Evolutionary conservation across 345 rosid species (phyloP), one percentile per base, ranked within the genome.

Genomic region (Populus nigra): DNA sequence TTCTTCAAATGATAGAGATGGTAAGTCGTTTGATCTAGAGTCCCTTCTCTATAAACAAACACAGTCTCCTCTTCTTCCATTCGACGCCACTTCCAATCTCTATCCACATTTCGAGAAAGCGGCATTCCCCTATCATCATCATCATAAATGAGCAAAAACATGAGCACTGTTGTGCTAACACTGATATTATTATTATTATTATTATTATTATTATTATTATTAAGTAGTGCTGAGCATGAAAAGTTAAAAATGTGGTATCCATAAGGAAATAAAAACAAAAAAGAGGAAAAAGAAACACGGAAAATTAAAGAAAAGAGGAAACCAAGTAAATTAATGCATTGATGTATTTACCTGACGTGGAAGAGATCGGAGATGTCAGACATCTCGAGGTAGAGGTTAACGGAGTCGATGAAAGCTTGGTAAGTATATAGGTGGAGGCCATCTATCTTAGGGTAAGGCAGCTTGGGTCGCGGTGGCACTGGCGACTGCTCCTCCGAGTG

Each of bases 361-460:
- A 90, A 86, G 71, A 87, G 81, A 16, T 80, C 77, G 29, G 90
- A 87, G 69, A 85, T 35, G 62, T 87, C 88, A 50, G 74, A 43
- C 80, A 67, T 84, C 59, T 80, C 73, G 67, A 82, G 84, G 79
- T 85, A 86, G 78, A 89, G 89, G 74, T 83, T 83, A 71, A 87
- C 70, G 22, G 90, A 89, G 69, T 89, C 90, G 25, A 90, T 62
- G 81, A 90, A 90, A 23, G 87, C 86, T 43, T 79, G 80, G 80
- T 86, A 89, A 31, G 88, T 81, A 76, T 49, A 76, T 53, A 84
- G 50, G 69, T 90, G 92, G 62, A 89, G 86, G 38, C 92, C 92
- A 15, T 88, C 92, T 81, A 90, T 87, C 36, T 79, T 80, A 3
- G 90, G 90, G 75, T 86, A 81, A 0, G 94, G 91, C 59, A 90